These are phyloP conservation scores for Ogataea methylovora DNA, from an alignment of 805 yeast species.

Conservation along the genomic window DNA sequence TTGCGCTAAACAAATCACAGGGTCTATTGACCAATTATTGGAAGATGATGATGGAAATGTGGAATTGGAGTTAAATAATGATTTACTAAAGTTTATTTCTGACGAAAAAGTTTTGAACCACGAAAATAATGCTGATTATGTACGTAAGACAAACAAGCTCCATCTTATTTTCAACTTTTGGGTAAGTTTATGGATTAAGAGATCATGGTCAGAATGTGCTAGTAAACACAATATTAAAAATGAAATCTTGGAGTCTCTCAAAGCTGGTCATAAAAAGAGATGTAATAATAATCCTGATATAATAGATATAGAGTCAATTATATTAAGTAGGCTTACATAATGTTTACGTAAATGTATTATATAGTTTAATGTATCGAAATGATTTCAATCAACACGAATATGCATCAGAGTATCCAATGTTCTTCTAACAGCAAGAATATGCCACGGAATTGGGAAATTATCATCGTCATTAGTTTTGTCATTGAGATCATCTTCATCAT, in stretches of 20 bases:
- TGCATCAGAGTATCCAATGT: slow-evolving; percentile 53
- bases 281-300: too few relatives aligned
- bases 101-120: not conserved
- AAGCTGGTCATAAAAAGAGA: too few relatives aligned
- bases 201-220: too few relatives aligned
- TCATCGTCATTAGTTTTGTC: slow-evolving; percentile 11
- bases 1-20: not conserved
- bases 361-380: too few relatives aligned
- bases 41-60: too few relatives aligned
- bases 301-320: too few relatives aligned
- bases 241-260: too few relatives aligned
- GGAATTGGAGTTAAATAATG: not conserved
- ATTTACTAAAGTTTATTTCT: not conserved
- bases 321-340: too few relatives aligned
- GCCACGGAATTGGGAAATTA: slow-evolving; percentile 59
- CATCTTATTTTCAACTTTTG: not conserved
- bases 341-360: too few relatives aligned
- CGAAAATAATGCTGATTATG: not conserved
- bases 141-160: not conserved
- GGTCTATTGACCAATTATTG: too few relatives aligned
- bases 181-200: not conserved
- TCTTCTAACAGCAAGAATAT: slow-evolving; percentile 59
- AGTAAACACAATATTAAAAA: too few relatives aligned
- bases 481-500: slow-evolving; percentile 11
- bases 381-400: slow-evolving; percentile 37